Evolutionary conservation across 2,329 filamentous ascomycete genomes (phyloP).

Genomic region (Xylogone sp.): DNA sequence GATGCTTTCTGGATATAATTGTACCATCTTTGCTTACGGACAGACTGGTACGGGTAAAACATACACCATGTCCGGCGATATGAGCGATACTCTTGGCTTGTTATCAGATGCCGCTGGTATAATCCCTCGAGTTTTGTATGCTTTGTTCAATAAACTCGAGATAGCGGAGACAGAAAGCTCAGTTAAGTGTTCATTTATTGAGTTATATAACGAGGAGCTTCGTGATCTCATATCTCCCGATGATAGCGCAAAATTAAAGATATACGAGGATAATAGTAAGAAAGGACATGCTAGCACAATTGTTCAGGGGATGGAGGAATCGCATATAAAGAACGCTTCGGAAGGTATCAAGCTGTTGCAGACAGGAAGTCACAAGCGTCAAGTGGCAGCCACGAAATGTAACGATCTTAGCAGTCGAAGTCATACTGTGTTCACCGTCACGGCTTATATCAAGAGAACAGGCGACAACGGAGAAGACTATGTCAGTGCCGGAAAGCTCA

Average conservation of each 20-base stretch:
- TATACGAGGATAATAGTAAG: constrained; percentile 85
- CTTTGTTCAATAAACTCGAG: constrained; percentile 82
- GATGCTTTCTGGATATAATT: constrained; percentile 95
- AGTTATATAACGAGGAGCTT: constrained; percentile 96
- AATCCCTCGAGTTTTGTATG: constrained; percentile 84
- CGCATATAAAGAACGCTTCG: constrained; percentile 79
- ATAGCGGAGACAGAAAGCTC: constrained; percentile 75
- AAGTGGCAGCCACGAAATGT: constrained; percentile 99
- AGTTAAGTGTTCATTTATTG: constrained; percentile 97
- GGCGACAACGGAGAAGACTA: constrained; percentile 85
- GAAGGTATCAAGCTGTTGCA: constrained; percentile 88
- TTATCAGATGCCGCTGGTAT: constrained; percentile 91
- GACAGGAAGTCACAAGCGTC: constrained; percentile 84
- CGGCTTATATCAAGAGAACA: constrained; percentile 79
- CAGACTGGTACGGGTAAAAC: constrained; percentile 98
- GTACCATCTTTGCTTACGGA: constrained; percentile 97
- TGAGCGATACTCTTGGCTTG: constrained; percentile 80
- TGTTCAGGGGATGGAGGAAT: constrained; percentile 97
- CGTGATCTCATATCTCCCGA: constrained; percentile 83
- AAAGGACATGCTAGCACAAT: constrained; percentile 82
- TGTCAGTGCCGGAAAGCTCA: constrained; percentile 87
- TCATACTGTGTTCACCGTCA: constrained; percentile 97
- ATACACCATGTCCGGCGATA: constrained; percentile 98
- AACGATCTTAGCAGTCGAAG: constrained; percentile 96
- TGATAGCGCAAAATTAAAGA: constrained; percentile 83